Percentiles rank a stretch among this genome's conserved stretches.
phyloP scores from a whole-genome alignment of 2,329 filamentous ascomycete species.

The Phialophora macrospora region DNA sequence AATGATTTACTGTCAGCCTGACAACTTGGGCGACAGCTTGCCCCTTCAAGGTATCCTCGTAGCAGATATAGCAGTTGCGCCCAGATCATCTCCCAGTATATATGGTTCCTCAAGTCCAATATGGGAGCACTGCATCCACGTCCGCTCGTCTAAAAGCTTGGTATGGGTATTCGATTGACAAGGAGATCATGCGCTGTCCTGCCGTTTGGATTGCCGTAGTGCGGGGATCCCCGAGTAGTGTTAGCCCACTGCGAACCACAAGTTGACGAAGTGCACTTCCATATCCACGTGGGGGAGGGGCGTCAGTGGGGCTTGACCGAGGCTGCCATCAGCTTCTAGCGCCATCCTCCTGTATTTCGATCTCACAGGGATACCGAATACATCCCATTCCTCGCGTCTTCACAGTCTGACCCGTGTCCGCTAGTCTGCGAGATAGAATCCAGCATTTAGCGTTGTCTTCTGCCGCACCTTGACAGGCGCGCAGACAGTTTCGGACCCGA shows the following conservation, averaged over 20 bases:
- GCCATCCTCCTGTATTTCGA: constrained; percentile 1
- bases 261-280: not conserved
- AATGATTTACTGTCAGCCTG: not conserved
- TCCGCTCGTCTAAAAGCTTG: not conserved
- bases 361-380: not conserved
- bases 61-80: no score
- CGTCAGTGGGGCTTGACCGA: no score
- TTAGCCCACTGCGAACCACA: not conserved
- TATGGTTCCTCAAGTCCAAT: no score
- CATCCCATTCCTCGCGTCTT: not conserved
- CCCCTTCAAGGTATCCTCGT: not conserved
- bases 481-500: not conserved
- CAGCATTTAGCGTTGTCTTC: not conserved
- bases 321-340: not conserved
- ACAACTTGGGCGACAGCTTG: not conserved
- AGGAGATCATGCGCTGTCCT: not conserved
- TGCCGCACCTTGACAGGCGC: not conserved
- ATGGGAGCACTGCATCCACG: not conserved
- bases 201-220: not conserved
- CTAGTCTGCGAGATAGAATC: not conserved
- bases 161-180: no score
- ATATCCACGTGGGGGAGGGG: not conserved
- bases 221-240: no score
- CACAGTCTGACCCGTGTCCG: not conserved
- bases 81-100: no score